These are phyloP conservation scores for Cladosporium sp. DNA, from an alignment of 2,329 filamentous ascomycete genomes.

Conservation along the genomic window DNA sequence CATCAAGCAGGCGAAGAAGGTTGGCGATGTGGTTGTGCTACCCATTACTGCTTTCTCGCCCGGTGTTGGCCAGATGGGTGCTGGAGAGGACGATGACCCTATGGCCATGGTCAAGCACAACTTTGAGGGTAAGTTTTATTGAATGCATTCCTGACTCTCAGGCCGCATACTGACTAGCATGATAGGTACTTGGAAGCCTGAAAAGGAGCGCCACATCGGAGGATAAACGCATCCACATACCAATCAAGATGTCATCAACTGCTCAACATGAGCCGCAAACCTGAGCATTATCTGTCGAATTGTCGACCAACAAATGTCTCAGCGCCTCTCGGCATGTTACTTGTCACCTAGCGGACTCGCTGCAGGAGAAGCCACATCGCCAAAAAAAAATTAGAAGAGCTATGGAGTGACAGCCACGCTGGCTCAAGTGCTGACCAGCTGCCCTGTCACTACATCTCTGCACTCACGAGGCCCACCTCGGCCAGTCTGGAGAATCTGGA, in stretches of 20 bases:
- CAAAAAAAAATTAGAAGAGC: background rate
- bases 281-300: too few species aligned
- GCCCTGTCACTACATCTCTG: background rate
- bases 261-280: background rate
- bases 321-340: too few species aligned
- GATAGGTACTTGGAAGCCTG: constrained; percentile 71
- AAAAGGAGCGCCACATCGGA: constrained; percentile 62
- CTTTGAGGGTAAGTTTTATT: constrained; percentile 70
- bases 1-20: constrained; percentile 75
- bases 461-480: too few species aligned
- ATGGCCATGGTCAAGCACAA: constrained; percentile 98
- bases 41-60: constrained; percentile 98
- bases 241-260: background rate
- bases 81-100: constrained; percentile 80
- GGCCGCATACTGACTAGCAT: background rate
- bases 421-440: constrained; percentile 10
- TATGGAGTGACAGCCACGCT: background rate
- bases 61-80: constrained; percentile 88
- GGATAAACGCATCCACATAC: background rate
- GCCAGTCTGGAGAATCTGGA: background rate
- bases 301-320: too few species aligned
- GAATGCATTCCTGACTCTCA: background rate
- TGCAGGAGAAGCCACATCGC: background rate
- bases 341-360: too few species aligned
- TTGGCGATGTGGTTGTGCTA: constrained; percentile 88